A percentile compares a stretch with the other conserved stretches of the same genome.
These are phyloP conservation scores for Rhodotorula sp. DNA, from an alignment of 1,284 basidiomycete genomes.

Conservation along the genomic window DNA sequence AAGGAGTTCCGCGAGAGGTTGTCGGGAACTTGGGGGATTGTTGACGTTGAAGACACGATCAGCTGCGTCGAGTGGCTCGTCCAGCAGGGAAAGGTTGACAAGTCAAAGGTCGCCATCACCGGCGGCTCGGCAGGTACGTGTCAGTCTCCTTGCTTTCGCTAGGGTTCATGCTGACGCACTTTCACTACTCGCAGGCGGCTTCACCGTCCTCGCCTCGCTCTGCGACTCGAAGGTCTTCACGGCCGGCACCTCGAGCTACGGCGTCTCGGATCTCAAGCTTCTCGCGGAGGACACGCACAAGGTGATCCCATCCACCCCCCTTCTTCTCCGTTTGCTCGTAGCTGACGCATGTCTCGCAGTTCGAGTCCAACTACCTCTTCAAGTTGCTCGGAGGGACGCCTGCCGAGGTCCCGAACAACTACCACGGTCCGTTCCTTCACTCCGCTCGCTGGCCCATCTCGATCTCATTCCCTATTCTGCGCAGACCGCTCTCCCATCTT, in stretches of 20 bases:
- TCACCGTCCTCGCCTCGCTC: slow-evolving; percentile 59
- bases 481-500: slow-evolving; percentile 56
- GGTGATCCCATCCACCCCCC: slow-evolving; percentile 53
- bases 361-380: slow-evolving; percentile 43
- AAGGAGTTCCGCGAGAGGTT: slow-evolving; percentile 60
- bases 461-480: background rate
- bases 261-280: slow-evolving; percentile 58
- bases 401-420: slow-evolving; percentile 55
- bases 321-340: background rate
- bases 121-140: slow-evolving; percentile 56
- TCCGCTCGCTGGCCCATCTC: background rate
- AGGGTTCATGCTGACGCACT: background rate
- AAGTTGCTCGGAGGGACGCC: slow-evolving; percentile 61
- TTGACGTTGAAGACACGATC: slow-evolving; percentile 64
- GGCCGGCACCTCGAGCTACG: slow-evolving; percentile 58
- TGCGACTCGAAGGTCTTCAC: slow-evolving; percentile 53
- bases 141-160: background rate
- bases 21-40: slow-evolving; percentile 63
- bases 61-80: slow-evolving; percentile 57
- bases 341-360: slow-evolving; percentile 24
- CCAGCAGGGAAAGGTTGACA: slow-evolving; percentile 54
- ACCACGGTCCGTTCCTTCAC: slow-evolving; percentile 43
- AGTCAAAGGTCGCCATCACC: slow-evolving; percentile 60
- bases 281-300: slow-evolving; percentile 64
- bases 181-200: slow-evolving; percentile 55